Conservation (phyloP, 805 yeast species). For the Starmera quercuum region DNA sequence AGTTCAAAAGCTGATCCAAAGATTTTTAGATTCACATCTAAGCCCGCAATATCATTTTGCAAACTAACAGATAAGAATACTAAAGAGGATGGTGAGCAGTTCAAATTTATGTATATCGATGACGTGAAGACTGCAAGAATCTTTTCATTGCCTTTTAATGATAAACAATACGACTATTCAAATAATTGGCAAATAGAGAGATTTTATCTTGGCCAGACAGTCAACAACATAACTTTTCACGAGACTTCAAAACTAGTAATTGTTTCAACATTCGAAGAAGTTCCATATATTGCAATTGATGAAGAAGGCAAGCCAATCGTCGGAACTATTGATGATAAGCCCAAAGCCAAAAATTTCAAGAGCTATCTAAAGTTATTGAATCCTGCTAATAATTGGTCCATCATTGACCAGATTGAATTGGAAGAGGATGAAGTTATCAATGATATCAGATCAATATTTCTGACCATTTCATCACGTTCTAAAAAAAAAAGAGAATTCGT, state of each 20-base stretch:
- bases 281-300: slow-evolving; percentile 59
- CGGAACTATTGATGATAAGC: slow-evolving; percentile 42
- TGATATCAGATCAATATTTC: slow-evolving; percentile 25
- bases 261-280: slow-evolving; percentile 49
- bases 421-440: slow-evolving; percentile 56
- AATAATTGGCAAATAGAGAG: slow-evolving; percentile 53
- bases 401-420: slow-evolving; percentile 62
- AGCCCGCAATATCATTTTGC: slow-evolving; percentile 61
- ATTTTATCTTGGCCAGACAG: slow-evolving; percentile 47
- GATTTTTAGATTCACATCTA: slow-evolving; percentile 56
- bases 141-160: slow-evolving; percentile 25
- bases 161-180: slow-evolving; percentile 35
- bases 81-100: slow-evolving; percentile 16
- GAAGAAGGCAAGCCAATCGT: slow-evolving; percentile 64
- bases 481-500: slow-evolving; percentile 54
- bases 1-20: slow-evolving; percentile 56
- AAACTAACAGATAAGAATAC: slow-evolving; percentile 27
- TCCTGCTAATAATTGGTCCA: slow-evolving; percentile 61
- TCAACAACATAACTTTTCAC: slow-evolving; percentile 64
- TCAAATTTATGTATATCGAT: slow-evolving; percentile 59
- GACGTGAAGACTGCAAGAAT: slow-evolving; percentile 60
- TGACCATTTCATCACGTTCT: slow-evolving; percentile 30
- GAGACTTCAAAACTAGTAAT: slow-evolving; percentile 55
- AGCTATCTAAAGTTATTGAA: slow-evolving; percentile 62
- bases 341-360: slow-evolving; percentile 48